A percentile compares a stretch with the other conserved stretches of the same genome.
These are phyloP conservation scores for Exophiala lecanii-corni DNA, from an alignment of 2,329 filamentous ascomycete genomes.

Conservation along the genomic window DNA sequence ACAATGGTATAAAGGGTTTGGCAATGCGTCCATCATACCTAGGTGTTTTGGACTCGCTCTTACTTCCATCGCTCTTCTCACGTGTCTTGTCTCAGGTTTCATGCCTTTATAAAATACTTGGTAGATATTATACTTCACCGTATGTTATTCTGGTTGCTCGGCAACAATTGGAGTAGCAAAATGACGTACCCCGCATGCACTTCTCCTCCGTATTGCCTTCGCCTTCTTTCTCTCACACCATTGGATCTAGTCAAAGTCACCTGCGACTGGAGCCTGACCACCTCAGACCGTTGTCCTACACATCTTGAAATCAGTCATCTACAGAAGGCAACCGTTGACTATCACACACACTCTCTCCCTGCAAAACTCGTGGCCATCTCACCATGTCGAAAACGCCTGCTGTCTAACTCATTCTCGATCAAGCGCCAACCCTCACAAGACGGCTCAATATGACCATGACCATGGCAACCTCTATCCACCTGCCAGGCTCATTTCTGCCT, in stretches of 20 bases:
- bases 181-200: neutral
- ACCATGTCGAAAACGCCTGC: neutral
- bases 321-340: too few species aligned
- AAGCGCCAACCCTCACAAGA: neutral
- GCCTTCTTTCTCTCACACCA: too few species aligned
- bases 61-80: too few species aligned
- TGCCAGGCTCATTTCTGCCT: conserved; percentile 19
- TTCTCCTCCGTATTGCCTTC: neutral
- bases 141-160: neutral
- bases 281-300: too few species aligned
- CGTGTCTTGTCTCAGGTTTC: too few species aligned
- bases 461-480: neutral
- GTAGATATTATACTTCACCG: neutral
- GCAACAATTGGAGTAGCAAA: neutral
- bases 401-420: too few species aligned
- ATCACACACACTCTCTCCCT: too few species aligned
- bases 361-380: neutral
- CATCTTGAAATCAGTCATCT: too few species aligned
- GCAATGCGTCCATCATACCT: too few species aligned
- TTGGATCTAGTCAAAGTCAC: neutral
- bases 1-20: too few species aligned
- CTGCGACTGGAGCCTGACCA: neutral
- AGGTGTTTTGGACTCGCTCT: conserved; percentile 6
- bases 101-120: too few species aligned
- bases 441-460: neutral